Percentiles rank a stretch among this genome's conserved stretches.
These are phyloP conservation scores for Cryptomeria japonica DNA, from an alignment of 75 land plant genomes.

Conservation along the genomic window DNA sequence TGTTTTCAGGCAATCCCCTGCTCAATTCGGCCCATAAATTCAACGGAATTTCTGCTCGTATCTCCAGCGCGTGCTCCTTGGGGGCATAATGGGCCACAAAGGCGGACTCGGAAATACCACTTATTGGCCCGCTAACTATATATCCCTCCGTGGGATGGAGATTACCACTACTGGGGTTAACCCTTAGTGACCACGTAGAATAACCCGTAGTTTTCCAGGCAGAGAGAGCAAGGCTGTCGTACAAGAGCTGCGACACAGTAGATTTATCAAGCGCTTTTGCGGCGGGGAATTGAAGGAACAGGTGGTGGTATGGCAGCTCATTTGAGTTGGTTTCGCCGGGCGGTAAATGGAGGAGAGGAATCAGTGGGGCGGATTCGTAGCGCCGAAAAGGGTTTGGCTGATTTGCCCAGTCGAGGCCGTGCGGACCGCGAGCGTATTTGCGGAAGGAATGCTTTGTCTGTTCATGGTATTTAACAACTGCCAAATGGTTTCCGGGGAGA, in stretches of 20 bases:
- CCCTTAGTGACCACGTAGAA: slow-evolving; percentile 95
- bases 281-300: slow-evolving; percentile 32
- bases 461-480: slow-evolving; percentile 67
- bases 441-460: slow-evolving; percentile 82
- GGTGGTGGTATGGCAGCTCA: slow-evolving; percentile 24
- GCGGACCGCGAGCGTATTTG: slow-evolving; percentile 82
- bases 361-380: slow-evolving; percentile 54
- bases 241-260: slow-evolving; percentile 80
- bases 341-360: slow-evolving; percentile 57
- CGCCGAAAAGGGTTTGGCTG: slow-evolving; percentile 98
- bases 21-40: slow-evolving; percentile 28
- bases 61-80: slow-evolving; percentile 84
- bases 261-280: slow-evolving; percentile 36
- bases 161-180: slow-evolving; percentile 97
- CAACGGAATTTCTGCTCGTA: slow-evolving; percentile 49
- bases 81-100: slow-evolving; percentile 95
- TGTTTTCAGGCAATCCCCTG: slow-evolving; percentile 33
- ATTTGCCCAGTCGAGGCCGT: slow-evolving; percentile 91
- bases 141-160: slow-evolving; percentile 95
- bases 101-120: slow-evolving; percentile 38
- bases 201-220: slow-evolving; percentile 91
- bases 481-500: not conserved
- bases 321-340: slow-evolving; percentile 5
- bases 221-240: slow-evolving; percentile 84
- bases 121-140: slow-evolving; percentile 61